A percentile compares a stretch with the other conserved stretches of the same genome.
phyloP scores from a whole-genome alignment of 306 rosid species.

The Medicago ruthenica region DNA sequence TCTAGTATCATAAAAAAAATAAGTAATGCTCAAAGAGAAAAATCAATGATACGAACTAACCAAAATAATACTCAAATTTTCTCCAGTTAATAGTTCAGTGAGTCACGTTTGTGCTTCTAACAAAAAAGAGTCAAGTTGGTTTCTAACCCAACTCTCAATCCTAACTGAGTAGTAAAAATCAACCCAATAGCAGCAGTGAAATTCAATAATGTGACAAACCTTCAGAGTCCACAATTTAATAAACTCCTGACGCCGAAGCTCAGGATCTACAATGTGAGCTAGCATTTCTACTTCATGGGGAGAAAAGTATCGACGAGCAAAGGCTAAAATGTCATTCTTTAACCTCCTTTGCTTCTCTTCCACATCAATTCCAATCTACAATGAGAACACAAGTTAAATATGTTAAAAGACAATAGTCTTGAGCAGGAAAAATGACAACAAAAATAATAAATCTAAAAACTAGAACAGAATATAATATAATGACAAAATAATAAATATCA shows the following conservation, averaged over 20 bases:
- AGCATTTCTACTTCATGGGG: slow-evolving; percentile 68
- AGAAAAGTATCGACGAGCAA: slow-evolving; percentile 82
- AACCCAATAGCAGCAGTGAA: not conserved
- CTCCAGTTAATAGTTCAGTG: slow-evolving; percentile 3
- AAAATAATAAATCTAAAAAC: slow-evolving; percentile 10
- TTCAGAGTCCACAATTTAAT: slow-evolving; percentile 61
- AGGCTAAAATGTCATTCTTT: slow-evolving; percentile 71
- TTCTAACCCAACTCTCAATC: slow-evolving; percentile 14
- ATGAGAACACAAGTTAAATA: slow-evolving; percentile 29
- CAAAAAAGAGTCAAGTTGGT: not conserved
- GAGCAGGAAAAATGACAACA: slow-evolving; percentile 25
- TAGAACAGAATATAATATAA: slow-evolving; percentile 22
- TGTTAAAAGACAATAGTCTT: slow-evolving; percentile 33
- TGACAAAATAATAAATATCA: slow-evolving; percentile 4
- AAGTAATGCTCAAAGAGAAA: not conserved
- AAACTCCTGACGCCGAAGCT: slow-evolving; percentile 76
- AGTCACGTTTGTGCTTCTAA: not conserved
- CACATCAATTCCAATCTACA: slow-evolving; percentile 90
- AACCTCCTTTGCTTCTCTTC: slow-evolving; percentile 81
- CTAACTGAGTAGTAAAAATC: slow-evolving; percentile 10
- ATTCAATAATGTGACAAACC: slow-evolving; percentile 40
- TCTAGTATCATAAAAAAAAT: slow-evolving; percentile 8
- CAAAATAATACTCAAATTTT: not conserved
- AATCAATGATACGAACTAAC: not conserved
- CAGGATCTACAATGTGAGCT: slow-evolving; percentile 71